A percentile compares a stretch with the other conserved stretches of the same genome.
Conservation (phyloP, 306 rosid genomes). For the Sphenostylis stenocarpa region DNA sequence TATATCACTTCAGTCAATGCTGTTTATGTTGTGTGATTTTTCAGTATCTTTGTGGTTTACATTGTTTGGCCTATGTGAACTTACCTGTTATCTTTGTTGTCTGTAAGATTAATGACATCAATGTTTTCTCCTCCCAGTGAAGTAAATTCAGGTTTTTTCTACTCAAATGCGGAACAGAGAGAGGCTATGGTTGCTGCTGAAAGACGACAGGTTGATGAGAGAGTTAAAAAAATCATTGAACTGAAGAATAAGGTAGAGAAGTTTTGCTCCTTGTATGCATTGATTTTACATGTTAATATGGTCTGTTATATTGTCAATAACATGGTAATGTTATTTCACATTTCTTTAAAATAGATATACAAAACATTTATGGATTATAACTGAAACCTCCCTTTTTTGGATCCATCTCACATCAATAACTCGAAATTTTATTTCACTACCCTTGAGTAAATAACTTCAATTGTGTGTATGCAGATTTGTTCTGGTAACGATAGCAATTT, state of each 20-base stretch:
- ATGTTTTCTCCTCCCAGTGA: conserved; percentile 61
- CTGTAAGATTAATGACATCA: conserved; percentile 21
- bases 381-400: too few relatives aligned
- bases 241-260: conserved; percentile 73
- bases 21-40: neutral
- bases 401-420: too few relatives aligned
- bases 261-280: neutral
- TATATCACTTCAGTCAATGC: neutral
- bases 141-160: conserved; percentile 94
- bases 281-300: neutral
- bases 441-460: neutral
- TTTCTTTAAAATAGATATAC: too few relatives aligned
- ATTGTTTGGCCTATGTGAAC: neutral
- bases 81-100: conserved; percentile 1
- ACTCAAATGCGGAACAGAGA: conserved; percentile 97
- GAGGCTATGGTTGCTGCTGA: conserved; percentile 96
- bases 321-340: neutral
- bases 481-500: conserved; percentile 72
- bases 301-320: neutral
- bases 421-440: neutral
- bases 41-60: neutral
- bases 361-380: too few relatives aligned
- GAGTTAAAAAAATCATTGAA: conserved; percentile 79
- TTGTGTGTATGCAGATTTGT: conserved; percentile 65
- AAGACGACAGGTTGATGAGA: conserved; percentile 92